Evolutionary conservation across 1,284 basidiomycete genomes (phyloP), one percentile per base, ranked within the genome.

Genomic region (Puccinia polysora): DNA sequence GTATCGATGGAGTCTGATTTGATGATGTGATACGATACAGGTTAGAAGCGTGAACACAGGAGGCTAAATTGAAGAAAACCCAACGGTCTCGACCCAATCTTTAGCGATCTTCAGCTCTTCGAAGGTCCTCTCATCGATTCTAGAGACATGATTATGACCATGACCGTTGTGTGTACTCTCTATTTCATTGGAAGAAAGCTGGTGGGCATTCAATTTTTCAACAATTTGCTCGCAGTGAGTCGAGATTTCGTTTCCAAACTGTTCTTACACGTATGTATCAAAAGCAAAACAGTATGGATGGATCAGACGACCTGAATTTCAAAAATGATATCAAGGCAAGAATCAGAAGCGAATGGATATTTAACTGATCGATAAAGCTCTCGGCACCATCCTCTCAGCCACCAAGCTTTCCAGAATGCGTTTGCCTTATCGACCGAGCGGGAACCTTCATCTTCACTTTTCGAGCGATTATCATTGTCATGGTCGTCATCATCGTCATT

Each of bases 381-480:
- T 73, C 88, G 83, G 77, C 88, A 91, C 90, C 89, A 91, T 4
- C 88, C 86, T 87, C 89, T 90, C 0, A 87, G 88, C 80, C 88
- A 87, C 89, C 89, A 91, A 3, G 84, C 82, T 77, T 84, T 83
- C 90, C 90, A 92, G 70, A 65, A 53, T 6, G 50, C 50, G 32
- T 18, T 15, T 23, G 28, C 23, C 40, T 53, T 65, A 18, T n/a
- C 10, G 10, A 10, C 10, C 40, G 40, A n/a, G 40, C 40, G 40
- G n/a, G 10, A 10, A 45, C n/a, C 40, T 45, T 88, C 85, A 30
- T 85, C 83, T 49, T 84, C 82, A 43, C 82, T 82, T n/a, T n/a
- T n/a, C n/a, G 60, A 32, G 34, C 23, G 8, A 63, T 14, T n/a
- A 38, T 63, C 45, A 6, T 89, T 89, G 90, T 50, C 82, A 84